Base-by-base conservation (phyloP, 2,329 filamentous ascomycete genomes). In the Fonsecaea pugnacius region DNA sequence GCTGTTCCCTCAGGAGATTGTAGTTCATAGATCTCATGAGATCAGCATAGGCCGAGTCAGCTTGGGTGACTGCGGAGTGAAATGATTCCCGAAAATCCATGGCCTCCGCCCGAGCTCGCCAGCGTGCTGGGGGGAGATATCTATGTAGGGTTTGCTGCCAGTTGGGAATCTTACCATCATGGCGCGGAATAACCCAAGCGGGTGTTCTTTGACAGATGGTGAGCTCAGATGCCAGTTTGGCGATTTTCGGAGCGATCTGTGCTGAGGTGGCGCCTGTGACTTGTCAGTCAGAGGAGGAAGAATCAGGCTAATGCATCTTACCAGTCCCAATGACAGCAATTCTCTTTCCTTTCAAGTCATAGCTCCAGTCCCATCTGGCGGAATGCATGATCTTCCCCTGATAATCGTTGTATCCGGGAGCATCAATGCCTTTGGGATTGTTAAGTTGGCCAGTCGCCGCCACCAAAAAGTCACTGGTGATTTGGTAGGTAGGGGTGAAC, bases 371-470 rank as follows among this genome's bases (percentile, higher is more conserved):
- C 75, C 74, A 76, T 14, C 62, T 62, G 2, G 73, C 73, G 3
- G 72, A 73, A 64, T 76, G 74, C 36, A 72, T 67, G 16, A 73
- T 64, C 32, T 73, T 72, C 8, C 73, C 73, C 35, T 72, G 60
- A 56, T 74, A 75, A 1, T 64, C 60, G 2, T 63, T 18, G 16
- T 74, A 62, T 4, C 73, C 73, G 1, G 60, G 57, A 21, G 73
- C 70, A 2, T 69, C 32, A 62, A 75, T 40, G 75, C 76, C 63
- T 69, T 76, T 74, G 0, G 85, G 85, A 35, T 80, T 74, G 69
- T 87, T 87, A 33, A 87, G 73, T 68, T 87, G 84, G 1, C 85
- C 85, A 27, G 87, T 84, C 1, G 82, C 85, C 14, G 82, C 84
- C 21, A 87, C 77, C 14, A 87, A 73, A 63, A 86, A 86, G 69